Base-by-base conservation (phyloP, 2,329 filamentous ascomycete genomes). In the Verticillium nubilum region DNA sequence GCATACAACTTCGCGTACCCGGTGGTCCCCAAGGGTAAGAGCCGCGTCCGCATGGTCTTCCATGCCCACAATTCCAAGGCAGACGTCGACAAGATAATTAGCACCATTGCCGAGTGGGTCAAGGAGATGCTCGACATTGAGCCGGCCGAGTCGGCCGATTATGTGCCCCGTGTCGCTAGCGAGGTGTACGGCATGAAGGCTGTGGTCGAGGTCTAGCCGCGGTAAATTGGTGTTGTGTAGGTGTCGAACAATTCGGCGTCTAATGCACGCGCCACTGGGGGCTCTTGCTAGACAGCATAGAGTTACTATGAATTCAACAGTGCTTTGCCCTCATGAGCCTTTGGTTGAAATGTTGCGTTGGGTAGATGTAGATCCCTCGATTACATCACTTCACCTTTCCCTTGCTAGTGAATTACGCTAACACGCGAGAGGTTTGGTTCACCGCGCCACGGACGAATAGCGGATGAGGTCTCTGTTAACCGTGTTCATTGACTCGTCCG, bases 11-110 rank as follows among this genome's bases (percentile, higher is more conserved):
- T 79, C 1, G 71, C 72, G 9, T 67, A 70, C 55, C 77, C 76
- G 1, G 73, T 73, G 4, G 77, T 80, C 4, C 74, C 75, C 1
- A 64, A 67, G 50, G 75, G 75, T 0, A 67, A 71, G 23, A 68
- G 68, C 54, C 68, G 77, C n/a, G 65, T 79, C 4, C 68, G 75
- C 26, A 61, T 79, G 2, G 71, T 73, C 19, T 61, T 80, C 31
- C 76, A 80, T 62, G 75, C 75, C 3, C 67, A 67, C 7, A 78
- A 78, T 57, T 77, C 74, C 2, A 60, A 67, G 17, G 67, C 64
- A 1, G 65, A 79, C 54, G 65, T 78, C 5, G 59, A 69, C 31
- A 64, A 35, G 2, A 25, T 63, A n/a, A 58, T 54, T 2, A 50
- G 19, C 25, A 23, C 58, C 4, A 57, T 64, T 1, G 61, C 56